A percentile compares a stretch with the other conserved stretches of the same genome.
Evolutionary conservation across 2,329 filamentous ascomycete species (phyloP).

Genomic region (Microdochium nivale): DNA sequence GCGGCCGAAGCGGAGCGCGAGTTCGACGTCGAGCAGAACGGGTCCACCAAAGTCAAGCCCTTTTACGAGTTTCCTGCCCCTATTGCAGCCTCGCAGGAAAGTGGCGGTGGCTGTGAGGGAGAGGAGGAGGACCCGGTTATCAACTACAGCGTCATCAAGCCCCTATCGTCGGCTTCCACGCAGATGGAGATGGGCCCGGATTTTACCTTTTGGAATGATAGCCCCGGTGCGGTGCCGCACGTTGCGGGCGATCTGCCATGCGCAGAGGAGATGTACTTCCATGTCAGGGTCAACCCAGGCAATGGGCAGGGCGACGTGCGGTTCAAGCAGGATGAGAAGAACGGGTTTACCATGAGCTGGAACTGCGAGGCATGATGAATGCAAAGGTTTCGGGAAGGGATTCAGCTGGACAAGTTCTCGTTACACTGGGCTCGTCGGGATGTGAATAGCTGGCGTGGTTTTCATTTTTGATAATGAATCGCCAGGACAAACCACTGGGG

Average conservation of each 20-base stretch:
- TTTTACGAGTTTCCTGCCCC: conserved; percentile 13
- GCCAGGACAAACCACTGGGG: no score
- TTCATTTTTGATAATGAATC: no score
- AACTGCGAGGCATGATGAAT: conserved; percentile 1
- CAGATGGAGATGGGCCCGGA: conserved; percentile 11
- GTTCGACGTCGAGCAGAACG: conserved; percentile 7
- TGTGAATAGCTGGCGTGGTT: no score
- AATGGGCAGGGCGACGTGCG: conserved; percentile 16
- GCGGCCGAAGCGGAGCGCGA: conserved; percentile 8
- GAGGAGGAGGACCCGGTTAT: conserved; percentile 2
- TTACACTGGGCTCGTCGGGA: no score
- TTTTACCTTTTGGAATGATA: conserved; percentile 20
- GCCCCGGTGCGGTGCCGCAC: conserved; percentile 7
- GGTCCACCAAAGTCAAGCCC: conserved; percentile 11
- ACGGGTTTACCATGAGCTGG: conserved; percentile 17
- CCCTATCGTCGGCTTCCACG: conserved; percentile 10
- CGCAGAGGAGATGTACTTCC: conserved; percentile 16
- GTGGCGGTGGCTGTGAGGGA: neutral
- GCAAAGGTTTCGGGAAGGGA: no score
- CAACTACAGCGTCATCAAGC: conserved; percentile 12
- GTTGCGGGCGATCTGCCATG: conserved; percentile 14
- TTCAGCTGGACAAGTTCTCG: no score
- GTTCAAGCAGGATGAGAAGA: conserved; percentile 19
- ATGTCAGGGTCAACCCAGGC: conserved; percentile 10
- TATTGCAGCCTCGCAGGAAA: conserved; percentile 2